phyloP scores from a whole-genome alignment of 1,139 yeast species.

The Pichiaceae sp. region DNA sequence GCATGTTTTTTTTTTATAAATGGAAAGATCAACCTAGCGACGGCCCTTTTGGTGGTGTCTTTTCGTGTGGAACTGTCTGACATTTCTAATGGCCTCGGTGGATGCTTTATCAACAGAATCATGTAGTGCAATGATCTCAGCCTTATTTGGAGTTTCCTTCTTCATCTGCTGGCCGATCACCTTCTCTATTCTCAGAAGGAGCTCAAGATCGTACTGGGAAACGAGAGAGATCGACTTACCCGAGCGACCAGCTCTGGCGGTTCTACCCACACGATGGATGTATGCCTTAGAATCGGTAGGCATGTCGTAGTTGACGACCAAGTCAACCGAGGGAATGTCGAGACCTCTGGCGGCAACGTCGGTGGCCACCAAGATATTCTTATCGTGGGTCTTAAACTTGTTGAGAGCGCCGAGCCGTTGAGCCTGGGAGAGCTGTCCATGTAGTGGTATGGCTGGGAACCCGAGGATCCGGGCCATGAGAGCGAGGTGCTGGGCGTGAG shows the following conservation, averaged over 20 bases:
- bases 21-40: no score
- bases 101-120: slow-evolving; percentile 88
- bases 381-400: slow-evolving; percentile 80
- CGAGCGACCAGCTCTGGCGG: slow-evolving; percentile 95
- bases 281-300: slow-evolving; percentile 98
- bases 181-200: slow-evolving; percentile 80
- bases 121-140: slow-evolving; percentile 69
- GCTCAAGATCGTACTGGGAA: slow-evolving; percentile 89
- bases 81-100: slow-evolving; percentile 81
- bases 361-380: slow-evolving; percentile 83
- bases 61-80: slow-evolving; percentile 62
- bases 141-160: slow-evolving; percentile 75
- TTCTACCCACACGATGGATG: slow-evolving; percentile 95
- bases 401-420: slow-evolving; percentile 90
- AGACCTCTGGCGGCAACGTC: slow-evolving; percentile 98
- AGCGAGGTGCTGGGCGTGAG: slow-evolving; percentile 89
- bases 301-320: slow-evolving; percentile 87
- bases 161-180: slow-evolving; percentile 75
- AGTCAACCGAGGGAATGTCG: slow-evolving; percentile 91
- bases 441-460: slow-evolving; percentile 85
- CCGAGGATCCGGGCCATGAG: slow-evolving; percentile 74
- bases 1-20: no score
- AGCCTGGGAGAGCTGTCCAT: slow-evolving; percentile 88
- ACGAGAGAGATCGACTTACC: slow-evolving; percentile 90
- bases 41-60: slow-evolving; percentile 8